Base-by-base conservation (phyloP, 116 monocot genomes). In the Posidonia oceanica region DNA sequence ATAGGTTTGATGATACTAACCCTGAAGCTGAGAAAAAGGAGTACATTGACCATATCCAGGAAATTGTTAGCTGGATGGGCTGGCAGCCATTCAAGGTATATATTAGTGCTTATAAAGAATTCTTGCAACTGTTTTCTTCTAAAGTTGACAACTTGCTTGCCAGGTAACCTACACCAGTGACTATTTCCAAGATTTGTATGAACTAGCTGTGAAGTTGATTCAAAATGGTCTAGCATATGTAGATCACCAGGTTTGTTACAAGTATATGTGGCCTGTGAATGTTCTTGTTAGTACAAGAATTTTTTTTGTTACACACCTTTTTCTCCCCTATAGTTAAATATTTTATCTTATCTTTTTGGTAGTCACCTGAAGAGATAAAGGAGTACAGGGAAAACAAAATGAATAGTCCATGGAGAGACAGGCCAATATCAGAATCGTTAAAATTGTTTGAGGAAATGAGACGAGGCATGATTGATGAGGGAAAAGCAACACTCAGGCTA, bases 331-430 rank as follows among this genome's bases (percentile, higher is more conserved):
- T 48, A 2, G 17, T n/a, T 18, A 57, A 16, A 23, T 20, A 41
- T 64, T 59, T 51, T 20, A 29, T n/a, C 48, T 66, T 8, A n/a
- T n/a, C 14, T 36, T 74, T 52, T 74, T 71, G 4, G 59, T 36
- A 92, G 92, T 77, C 71, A 13, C 77, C 97, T 39, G 89, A 92
- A 41, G 92, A 92, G 84, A 70, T 92, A 39, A 92, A 92, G 69
- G 97, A 92, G 69, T 98, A 82, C 39, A 89, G 97, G 80, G 92
- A 97, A 65, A 90, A 92, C 48, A 87, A 82, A 75, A 82, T 84
- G 84, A 92, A 92, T 61, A 98, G 97, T 71, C 97, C 92, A 56
- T 98, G 97, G 97, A 98, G 97, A 60, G 82, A 97, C 71, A 81
- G 97, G n/a, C 87, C 97, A 14, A 80, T 89, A 67, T 71, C 78